Evolutionary conservation across 208 protist species (phyloP), one percentile per base, ranked within the genome.

Genomic region (Trypanosoma theileri): DNA sequence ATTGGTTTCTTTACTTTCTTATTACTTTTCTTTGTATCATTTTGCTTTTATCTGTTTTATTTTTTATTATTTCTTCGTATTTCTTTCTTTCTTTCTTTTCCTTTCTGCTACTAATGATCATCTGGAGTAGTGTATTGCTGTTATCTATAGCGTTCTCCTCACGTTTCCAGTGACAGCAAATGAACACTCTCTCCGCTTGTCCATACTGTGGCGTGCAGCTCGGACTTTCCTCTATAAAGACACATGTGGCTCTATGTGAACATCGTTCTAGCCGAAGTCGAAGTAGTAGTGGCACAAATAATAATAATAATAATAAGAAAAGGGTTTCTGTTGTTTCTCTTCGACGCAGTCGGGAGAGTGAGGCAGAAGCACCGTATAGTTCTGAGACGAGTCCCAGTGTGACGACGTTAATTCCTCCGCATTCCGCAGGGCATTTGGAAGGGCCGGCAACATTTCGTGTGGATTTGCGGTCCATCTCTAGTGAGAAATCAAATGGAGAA

Each of bases 141-240:
- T 1, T 1, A 35, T 35, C 28, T 35, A 35, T 35, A 35, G 28
- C 28, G 28, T 35, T 35, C 4, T 35, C 4, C 1, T 35, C 28
- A 35, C 28, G 4, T 16, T 26, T 55, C 24, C 4, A 13, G 4
- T 19, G 4, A 40, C 31, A 13, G 11, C 22, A 57, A 22, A 82
- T 85, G 77, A 81, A 59, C 54, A 79, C 62, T n/a, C 54, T 79
- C 46, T 75, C 71, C 4, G 67, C 79, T 17, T 86, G 84, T 54
- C 76, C 79, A 2, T 80, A 85, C 69, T 90, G 81, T 54, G 79
- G 79, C 28, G 61, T 72, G 0, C 62, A 55, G 14, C 66, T 84
- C 24, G 63, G 68, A 16, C 61, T 78, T 19, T 73, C 74, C 26
- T 53, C 41, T 1, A 74, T 90, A 75, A 72, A 73, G 57, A 41